Percentiles rank a stretch among this genome's conserved stretches.
These are phyloP conservation scores for Beauveria pseudobassiana DNA, from an alignment of 2,329 filamentous ascomycete species.

Conservation along the genomic window DNA sequence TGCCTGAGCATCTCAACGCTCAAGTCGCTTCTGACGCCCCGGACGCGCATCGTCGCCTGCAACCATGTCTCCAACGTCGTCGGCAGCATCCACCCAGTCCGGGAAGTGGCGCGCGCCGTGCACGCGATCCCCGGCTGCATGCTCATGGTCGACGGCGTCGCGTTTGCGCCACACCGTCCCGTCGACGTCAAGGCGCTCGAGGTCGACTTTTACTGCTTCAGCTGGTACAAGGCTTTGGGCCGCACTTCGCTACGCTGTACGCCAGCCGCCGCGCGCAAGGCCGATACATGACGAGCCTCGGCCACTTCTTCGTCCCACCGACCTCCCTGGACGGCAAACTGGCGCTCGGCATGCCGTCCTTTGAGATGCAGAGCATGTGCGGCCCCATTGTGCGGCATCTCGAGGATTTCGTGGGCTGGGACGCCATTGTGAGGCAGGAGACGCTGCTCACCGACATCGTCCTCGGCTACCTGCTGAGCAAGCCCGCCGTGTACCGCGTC, in stretches of 20 bases:
- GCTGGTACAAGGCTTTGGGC: conserved; percentile 71
- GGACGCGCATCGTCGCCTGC: conserved; percentile 60
- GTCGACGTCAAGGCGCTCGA: conserved; percentile 58
- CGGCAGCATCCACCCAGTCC: conserved; percentile 44
- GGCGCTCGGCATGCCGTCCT: conserved; percentile 37
- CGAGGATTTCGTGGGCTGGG: not conserved
- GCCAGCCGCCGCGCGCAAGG: conserved; percentile 40
- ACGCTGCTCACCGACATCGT: not conserved
- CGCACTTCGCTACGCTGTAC: conserved; percentile 59
- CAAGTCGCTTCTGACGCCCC: conserved; percentile 42
- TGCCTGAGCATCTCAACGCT: not conserved
- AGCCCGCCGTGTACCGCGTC: not conserved
- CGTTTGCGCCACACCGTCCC: conserved; percentile 62
- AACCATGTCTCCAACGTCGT: conserved; percentile 66
- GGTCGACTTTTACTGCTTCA: conserved; percentile 65
- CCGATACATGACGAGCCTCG: conserved; percentile 37
- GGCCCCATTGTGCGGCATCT: conserved; percentile 54
- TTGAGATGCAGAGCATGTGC: conserved; percentile 40
- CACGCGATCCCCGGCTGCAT: conserved; percentile 31
- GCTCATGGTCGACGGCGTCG: conserved; percentile 56
- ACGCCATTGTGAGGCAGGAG: conserved; percentile 1
- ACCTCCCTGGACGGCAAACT: conserved; percentile 60
- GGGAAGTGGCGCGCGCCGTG: conserved; percentile 38
- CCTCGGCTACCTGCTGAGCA: not conserved
- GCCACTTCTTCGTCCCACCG: conserved; percentile 59